Percentiles rank a stretch among this genome's conserved stretches.
phyloP scores from a whole-genome alignment of 2,329 filamentous ascomycete species.

The Cladosporium cucumerinum region DNA sequence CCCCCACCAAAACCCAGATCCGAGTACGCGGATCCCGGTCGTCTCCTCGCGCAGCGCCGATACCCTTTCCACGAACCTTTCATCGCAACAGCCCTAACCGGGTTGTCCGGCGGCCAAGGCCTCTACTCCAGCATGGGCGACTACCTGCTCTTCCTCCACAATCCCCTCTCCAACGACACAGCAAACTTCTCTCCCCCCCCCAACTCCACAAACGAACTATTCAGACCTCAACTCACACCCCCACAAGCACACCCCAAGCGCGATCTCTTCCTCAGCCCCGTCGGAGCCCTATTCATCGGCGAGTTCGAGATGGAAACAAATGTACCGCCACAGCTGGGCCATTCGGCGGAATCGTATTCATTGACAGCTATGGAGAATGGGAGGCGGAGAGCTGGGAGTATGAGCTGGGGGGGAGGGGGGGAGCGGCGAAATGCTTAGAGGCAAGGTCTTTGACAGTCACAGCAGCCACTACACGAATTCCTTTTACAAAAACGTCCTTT shows the following conservation, averaged over 20 bases:
- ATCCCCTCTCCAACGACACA: slow-evolving; percentile 48
- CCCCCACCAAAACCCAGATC: slow-evolving; percentile 20
- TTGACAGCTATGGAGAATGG: slow-evolving; percentile 36
- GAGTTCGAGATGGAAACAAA: slow-evolving; percentile 29
- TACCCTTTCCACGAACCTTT: slow-evolving; percentile 13
- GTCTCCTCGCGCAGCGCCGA: slow-evolving; percentile 23
- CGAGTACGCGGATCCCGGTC: slow-evolving; percentile 22
- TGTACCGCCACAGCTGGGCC: slow-evolving; percentile 38
- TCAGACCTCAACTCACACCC: slow-evolving; percentile 45
- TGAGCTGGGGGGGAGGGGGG: slow-evolving; percentile 49
- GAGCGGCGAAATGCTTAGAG: slow-evolving; percentile 44
- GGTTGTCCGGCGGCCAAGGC: slow-evolving; percentile 36
- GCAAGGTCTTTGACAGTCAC: not conserved
- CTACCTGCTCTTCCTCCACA: slow-evolving; percentile 46
- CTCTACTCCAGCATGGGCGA: slow-evolving; percentile 35
- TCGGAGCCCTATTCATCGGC: slow-evolving; percentile 34
- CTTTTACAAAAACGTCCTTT: not conserved
- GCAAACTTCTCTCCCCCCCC: slow-evolving; percentile 46
- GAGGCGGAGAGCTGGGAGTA: slow-evolving; percentile 38
- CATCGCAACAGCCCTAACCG: slow-evolving; percentile 28
- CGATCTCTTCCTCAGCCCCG: slow-evolving; percentile 30
- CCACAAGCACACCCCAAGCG: slow-evolving; percentile 27
- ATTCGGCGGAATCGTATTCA: slow-evolving; percentile 43
- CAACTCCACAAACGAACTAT: slow-evolving; percentile 46
- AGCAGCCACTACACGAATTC: no score